These are phyloP conservation scores for Fraxinus latifolia DNA, from an alignment of 305 asterid species.

Conservation along the genomic window DNA sequence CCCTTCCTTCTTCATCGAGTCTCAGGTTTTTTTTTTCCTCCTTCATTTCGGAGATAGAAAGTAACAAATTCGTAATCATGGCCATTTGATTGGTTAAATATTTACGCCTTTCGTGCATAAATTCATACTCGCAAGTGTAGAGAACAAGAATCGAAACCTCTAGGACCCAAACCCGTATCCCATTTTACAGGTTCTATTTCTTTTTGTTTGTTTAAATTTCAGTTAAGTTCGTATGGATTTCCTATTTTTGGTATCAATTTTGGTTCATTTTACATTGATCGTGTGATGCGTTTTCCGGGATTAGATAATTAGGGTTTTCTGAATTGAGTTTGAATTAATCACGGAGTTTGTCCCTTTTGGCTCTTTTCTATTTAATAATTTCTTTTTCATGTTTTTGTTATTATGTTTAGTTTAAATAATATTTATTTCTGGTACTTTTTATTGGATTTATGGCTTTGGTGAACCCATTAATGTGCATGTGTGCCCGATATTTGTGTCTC, in stretches of 20 bases:
- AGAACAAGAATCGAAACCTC: constrained; percentile 36
- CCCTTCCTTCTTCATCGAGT: neutral
- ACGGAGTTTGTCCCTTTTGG: neutral
- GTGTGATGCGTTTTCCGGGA: constrained; percentile 14
- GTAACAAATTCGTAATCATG: constrained; percentile 12
- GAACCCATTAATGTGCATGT: constrained; percentile 6
- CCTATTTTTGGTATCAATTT: neutral
- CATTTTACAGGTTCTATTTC: constrained; percentile 29
- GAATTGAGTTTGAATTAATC: neutral
- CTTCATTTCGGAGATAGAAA: constrained; percentile 32
- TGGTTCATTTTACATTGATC: constrained; percentile 11
- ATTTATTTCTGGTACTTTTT: neutral
- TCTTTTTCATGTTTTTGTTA: constrained; percentile 12
- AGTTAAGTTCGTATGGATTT: constrained; percentile 10
- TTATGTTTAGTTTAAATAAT: neutral
- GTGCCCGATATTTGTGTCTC: constrained; percentile 9
- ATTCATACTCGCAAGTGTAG: constrained; percentile 8
- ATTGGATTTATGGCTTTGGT: constrained; percentile 22
- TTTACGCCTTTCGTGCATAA: neutral
- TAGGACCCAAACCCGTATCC: constrained; percentile 20
- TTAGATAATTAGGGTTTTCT: neutral
- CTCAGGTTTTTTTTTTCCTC: constrained; percentile 29
- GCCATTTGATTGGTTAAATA: neutral
- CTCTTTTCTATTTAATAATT: neutral
- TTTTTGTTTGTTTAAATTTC: constrained; percentile 14